Percentiles rank a stretch among this genome's conserved stretches.
These are phyloP conservation scores for Ceratonia siliqua DNA, from an alignment of 306 rosid genomes.

Conservation along the genomic window DNA sequence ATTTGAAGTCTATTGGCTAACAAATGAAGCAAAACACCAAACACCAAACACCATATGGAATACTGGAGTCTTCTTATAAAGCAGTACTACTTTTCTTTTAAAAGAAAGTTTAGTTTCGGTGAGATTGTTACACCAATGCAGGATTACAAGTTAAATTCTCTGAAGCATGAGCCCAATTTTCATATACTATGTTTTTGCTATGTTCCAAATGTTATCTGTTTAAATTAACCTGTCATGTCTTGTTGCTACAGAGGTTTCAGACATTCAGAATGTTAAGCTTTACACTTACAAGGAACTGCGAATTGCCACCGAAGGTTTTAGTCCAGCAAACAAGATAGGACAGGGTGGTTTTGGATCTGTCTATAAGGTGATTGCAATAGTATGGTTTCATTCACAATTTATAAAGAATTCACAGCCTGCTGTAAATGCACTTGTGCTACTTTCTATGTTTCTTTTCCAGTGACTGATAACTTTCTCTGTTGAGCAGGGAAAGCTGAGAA, in stretches of 20 bases:
- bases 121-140: neutral
- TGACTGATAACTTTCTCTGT: slow-evolving; percentile 7
- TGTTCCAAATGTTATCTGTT: slow-evolving; percentile 1
- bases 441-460: slow-evolving; percentile 3
- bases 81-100: slow-evolving; percentile 7
- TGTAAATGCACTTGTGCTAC: neutral
- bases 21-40: neutral
- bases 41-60: too few species aligned
- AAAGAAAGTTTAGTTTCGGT: neutral
- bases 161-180: neutral
- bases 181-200: neutral
- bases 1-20: neutral
- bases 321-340: slow-evolving; percentile 61
- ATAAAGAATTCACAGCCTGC: slow-evolving; percentile 1
- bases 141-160: neutral
- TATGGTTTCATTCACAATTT: neutral
- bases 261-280: slow-evolving; percentile 47
- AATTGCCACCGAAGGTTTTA: slow-evolving; percentile 58
- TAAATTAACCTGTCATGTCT: slow-evolving; percentile 3
- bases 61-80: neutral
- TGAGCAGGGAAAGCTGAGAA: slow-evolving; percentile 59
- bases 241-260: slow-evolving; percentile 49
- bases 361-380: slow-evolving; percentile 60
- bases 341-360: slow-evolving; percentile 89
- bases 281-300: slow-evolving; percentile 63